phyloP scores from a whole-genome alignment of 176 grass and related monocot genomes.

The Thinopyrum elongatum region DNA sequence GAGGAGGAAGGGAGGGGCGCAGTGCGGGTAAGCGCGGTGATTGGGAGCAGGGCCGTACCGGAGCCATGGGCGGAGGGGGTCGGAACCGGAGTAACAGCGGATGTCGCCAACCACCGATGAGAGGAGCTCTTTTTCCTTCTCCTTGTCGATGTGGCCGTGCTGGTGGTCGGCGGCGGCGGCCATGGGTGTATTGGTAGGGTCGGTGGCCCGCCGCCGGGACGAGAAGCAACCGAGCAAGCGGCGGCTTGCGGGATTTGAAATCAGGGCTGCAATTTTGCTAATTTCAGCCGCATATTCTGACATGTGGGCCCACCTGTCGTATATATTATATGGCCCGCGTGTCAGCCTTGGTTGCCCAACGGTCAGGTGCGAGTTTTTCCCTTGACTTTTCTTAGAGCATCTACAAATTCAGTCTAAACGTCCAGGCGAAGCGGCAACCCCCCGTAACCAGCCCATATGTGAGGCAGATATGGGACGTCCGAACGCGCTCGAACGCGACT shows the following conservation, averaged over 20 bases:
- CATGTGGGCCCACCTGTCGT: neutral
- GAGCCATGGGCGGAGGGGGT: slow-evolving; percentile 88
- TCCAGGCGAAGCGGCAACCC: no score
- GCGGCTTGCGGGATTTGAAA: slow-evolving; percentile 1
- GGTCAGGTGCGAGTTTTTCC: neutral
- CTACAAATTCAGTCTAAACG: no score
- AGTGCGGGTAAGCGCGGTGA: neutral
- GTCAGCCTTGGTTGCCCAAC: neutral
- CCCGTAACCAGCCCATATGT: no score
- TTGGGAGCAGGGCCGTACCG: slow-evolving; percentile 26
- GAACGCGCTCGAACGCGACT: no score
- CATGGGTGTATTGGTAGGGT: slow-evolving; percentile 25
- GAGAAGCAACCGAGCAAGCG: neutral
- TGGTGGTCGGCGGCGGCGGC: slow-evolving; percentile 41
- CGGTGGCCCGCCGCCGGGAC: neutral
- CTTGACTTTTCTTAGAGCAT: no score
- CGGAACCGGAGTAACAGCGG: slow-evolving; percentile 59
- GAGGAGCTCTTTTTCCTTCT: slow-evolving; percentile 56
- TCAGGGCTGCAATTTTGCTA: neutral
- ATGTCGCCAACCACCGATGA: slow-evolving; percentile 64
- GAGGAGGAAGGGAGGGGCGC: neutral
- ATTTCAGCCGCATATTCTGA: neutral
- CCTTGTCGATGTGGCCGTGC: neutral
- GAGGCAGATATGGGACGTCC: no score
- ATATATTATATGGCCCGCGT: neutral